Conservation (phyloP, 2,329 filamentous ascomycete species). For the Diaporthe ilicicola region DNA sequence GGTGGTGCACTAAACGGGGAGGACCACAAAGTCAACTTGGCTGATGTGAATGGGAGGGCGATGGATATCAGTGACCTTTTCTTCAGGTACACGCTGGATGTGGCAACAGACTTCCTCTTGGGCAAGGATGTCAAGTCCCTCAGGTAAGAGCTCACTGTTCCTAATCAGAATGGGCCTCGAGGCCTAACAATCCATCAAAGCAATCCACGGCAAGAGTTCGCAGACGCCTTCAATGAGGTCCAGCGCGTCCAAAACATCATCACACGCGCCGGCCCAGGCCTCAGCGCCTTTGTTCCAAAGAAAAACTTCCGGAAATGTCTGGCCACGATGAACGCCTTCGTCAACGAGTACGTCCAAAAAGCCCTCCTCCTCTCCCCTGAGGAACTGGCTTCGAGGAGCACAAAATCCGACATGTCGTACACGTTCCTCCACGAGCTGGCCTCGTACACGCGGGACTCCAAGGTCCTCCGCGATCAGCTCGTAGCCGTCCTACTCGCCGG, state of each 20-base stretch:
- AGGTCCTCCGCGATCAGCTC: constrained; percentile 83
- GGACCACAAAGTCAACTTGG: constrained; percentile 69
- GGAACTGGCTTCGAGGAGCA: constrained; percentile 74
- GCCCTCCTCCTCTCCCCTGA: constrained; percentile 73
- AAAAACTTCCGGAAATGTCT: constrained; percentile 70
- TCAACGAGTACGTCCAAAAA: constrained; percentile 79
- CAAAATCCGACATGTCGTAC: constrained; percentile 75
- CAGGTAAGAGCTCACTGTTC: constrained; percentile 48
- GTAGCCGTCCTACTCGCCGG: constrained; percentile 85
- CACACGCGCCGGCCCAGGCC: constrained; percentile 67
- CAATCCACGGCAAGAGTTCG: constrained; percentile 72
- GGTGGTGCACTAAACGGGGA: constrained; percentile 66
- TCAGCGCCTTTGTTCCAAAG: constrained; percentile 71
- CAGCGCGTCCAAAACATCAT: constrained; percentile 77
- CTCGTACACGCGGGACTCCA: constrained; percentile 76
- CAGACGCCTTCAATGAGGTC: constrained; percentile 82
- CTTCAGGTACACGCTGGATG: constrained; percentile 86
- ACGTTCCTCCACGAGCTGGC: constrained; percentile 90
- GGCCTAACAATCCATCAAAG: constrained; percentile 41
- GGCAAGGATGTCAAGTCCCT: constrained; percentile 75
- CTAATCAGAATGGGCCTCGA: neutral
- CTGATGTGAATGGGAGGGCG: constrained; percentile 67
- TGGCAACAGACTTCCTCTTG: constrained; percentile 86
- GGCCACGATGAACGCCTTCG: constrained; percentile 76
- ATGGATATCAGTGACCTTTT: constrained; percentile 81